These are phyloP conservation scores for Kwoniella sp. DNA, from an alignment of 768 basidiomycete genomes.

Conservation along the genomic window DNA sequence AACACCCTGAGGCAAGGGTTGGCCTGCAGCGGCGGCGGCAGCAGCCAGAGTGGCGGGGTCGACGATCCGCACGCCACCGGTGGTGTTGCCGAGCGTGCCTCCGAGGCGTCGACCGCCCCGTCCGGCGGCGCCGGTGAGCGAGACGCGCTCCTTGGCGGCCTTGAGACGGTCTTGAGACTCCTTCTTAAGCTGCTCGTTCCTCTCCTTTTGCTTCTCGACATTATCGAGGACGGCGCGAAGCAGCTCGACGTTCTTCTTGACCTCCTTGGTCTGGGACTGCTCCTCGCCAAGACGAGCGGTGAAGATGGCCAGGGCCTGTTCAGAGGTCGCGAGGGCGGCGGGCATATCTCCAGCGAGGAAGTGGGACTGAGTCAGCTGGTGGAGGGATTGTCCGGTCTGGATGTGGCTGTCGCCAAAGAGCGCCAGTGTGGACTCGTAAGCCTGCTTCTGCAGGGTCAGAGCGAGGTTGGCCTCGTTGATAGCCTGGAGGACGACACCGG, in stretches of 20 bases:
- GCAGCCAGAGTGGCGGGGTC: slow-evolving; percentile 13
- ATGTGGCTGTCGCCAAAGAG: slow-evolving; percentile 50
- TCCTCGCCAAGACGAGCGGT: slow-evolving; percentile 46
- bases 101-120: slow-evolving; percentile 7
- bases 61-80: slow-evolving; percentile 1
- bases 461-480: slow-evolving; percentile 41
- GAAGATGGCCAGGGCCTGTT: slow-evolving; percentile 47
- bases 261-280: slow-evolving; percentile 49
- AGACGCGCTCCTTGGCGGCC: slow-evolving; percentile 34
- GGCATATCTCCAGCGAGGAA: slow-evolving; percentile 49
- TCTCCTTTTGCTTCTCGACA: slow-evolving; percentile 32
- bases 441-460: slow-evolving; percentile 43
- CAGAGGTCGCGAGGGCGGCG: slow-evolving; percentile 40
- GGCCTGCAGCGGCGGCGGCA: slow-evolving; percentile 15
- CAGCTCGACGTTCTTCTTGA: slow-evolving; percentile 48
- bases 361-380: slow-evolving; percentile 51
- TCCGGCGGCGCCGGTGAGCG: slow-evolving; percentile 8
- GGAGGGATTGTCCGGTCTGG: slow-evolving; percentile 47
- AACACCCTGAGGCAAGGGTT: background rate
- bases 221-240: slow-evolving; percentile 46
- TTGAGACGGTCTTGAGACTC: slow-evolving; percentile 35
- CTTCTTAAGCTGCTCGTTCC: slow-evolving; percentile 37
- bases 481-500: slow-evolving; percentile 48
- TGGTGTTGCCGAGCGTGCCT: slow-evolving; percentile 6
- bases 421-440: slow-evolving; percentile 33